Conservation (phyloP, 805 yeast genomes). For the Candida hungchunana region DNA sequence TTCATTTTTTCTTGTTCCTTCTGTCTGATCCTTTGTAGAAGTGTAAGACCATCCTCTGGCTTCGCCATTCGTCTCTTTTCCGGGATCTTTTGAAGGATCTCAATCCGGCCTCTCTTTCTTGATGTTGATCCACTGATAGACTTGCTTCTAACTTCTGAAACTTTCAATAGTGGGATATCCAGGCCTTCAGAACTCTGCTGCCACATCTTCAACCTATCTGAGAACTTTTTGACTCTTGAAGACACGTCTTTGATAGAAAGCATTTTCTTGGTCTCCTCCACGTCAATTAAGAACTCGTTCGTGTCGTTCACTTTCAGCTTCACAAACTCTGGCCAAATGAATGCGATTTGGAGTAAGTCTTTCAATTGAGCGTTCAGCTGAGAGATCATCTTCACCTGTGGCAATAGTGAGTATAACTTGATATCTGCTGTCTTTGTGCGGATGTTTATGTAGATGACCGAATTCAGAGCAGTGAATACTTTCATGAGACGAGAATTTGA, state of each 20-base stretch:
- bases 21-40: constrained; percentile 37
- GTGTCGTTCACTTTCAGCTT: constrained; percentile 15
- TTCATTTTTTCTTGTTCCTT: constrained; percentile 30
- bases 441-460: constrained; percentile 13
- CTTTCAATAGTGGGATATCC: constrained; percentile 16
- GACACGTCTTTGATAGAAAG: constrained; percentile 9
- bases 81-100: constrained; percentile 6
- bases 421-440: constrained; percentile 19
- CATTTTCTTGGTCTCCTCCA: constrained; percentile 10
- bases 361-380: constrained; percentile 7
- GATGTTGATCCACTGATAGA: background rate
- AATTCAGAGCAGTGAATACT: constrained; percentile 20
- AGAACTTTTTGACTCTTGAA: constrained; percentile 10
- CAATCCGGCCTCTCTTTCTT: constrained; percentile 12
- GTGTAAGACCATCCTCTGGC: constrained; percentile 20
- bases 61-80: constrained; percentile 1
- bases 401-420: constrained; percentile 12
- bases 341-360: constrained; percentile 17
- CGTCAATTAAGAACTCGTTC: constrained; percentile 19
- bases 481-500: constrained; percentile 3
- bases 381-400: constrained; percentile 15
- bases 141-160: constrained; percentile 2
- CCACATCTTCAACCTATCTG: constrained; percentile 17
- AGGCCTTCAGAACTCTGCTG: constrained; percentile 6
- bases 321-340: constrained; percentile 21